Base-by-base conservation (phyloP, 2,329 filamentous ascomycete species). In the Botrytis medusae region DNA sequence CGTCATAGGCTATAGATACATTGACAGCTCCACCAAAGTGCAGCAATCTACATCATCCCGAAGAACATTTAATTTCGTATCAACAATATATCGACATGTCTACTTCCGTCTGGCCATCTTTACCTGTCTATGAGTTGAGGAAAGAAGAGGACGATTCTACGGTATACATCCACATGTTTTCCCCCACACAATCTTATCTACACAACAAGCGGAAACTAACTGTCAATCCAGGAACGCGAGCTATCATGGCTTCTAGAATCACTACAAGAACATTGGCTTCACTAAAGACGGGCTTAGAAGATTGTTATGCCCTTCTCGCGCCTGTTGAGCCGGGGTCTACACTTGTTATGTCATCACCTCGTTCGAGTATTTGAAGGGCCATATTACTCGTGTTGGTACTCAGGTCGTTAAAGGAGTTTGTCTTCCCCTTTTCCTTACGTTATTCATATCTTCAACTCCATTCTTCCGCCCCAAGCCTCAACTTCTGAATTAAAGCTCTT, bases 351-450 rank as follows among this genome's bases (percentile, higher is more conserved):
- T 96, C 93, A 75, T 97, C 95, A 22, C 88, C 92, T 72, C 89
- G 95, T 72, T 95, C 72, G 96, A 99, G 84, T 90, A 89, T 77
- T 90, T 98, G 75, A 99, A 99, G 82, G 96, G 96, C 29, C 93
- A 94, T 78, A 89, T 98, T 74, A 98, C 95, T 1, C 90, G 96
- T 71, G 90, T 97, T 51, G 96, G 96, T 57, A 93, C 93, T n/a
- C 90, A 92, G 69, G 92, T 99, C 76, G 92, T 97, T 76, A 97
- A 97, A 82, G 95, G 94, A 77, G 93, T 95, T 86, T 78, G 91
- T 87, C 63, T 7, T 44, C 54, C 37, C 64, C 37, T 18, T 12
- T n/a, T 57, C 37, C 48, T n/a, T 69, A 9, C 5, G 6, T 59
- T 7, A 5, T 42, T 14, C 22, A 5, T 10, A 42, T 32, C 25